phyloP scores from a whole-genome alignment of 2,329 filamentous ascomycete species.

The Xylariomycetidae sp. region DNA sequence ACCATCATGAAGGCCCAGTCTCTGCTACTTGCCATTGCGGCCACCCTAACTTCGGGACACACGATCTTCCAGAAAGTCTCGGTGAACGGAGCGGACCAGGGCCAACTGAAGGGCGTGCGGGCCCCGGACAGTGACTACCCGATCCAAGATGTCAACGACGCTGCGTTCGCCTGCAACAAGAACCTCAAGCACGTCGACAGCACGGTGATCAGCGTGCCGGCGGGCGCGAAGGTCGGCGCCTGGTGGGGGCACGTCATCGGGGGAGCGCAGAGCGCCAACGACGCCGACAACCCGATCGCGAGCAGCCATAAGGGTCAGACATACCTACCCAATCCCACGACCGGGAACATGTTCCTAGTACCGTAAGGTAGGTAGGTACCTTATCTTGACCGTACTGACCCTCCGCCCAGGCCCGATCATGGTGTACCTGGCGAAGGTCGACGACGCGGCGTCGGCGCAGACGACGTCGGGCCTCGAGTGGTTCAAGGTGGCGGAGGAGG shows the following conservation, averaged over 20 bases:
- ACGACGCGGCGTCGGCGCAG: constrained; percentile 36
- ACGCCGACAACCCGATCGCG: constrained; percentile 43
- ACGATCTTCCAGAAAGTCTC: constrained; percentile 28
- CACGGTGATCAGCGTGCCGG: constrained; percentile 37
- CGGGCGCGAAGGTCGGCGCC: constrained; percentile 41
- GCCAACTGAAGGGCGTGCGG: constrained; percentile 35
- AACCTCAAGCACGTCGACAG: constrained; percentile 30
- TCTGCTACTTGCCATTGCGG: not conserved
- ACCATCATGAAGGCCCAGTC: not conserved
- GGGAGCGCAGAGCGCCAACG: constrained; percentile 35
- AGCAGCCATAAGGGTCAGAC: constrained; percentile 39
- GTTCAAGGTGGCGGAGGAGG: constrained; percentile 47
- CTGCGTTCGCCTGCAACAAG: constrained; percentile 41
- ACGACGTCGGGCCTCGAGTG: constrained; percentile 32
- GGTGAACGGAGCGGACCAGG: constrained; percentile 42
- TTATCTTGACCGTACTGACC: no score
- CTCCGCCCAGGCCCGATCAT: constrained; percentile 40
- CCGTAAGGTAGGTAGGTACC: no score
- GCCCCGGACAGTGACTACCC: constrained; percentile 44
- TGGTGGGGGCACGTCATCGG: constrained; percentile 47
- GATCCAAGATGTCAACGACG: constrained; percentile 40
- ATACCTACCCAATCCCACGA: no score
- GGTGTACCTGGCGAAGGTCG: constrained; percentile 42
- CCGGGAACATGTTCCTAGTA: no score
- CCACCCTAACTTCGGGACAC: not conserved